These are phyloP conservation scores for Epichloe brachyelytri DNA, from an alignment of 2,329 filamentous ascomycete species.

Conservation along the genomic window DNA sequence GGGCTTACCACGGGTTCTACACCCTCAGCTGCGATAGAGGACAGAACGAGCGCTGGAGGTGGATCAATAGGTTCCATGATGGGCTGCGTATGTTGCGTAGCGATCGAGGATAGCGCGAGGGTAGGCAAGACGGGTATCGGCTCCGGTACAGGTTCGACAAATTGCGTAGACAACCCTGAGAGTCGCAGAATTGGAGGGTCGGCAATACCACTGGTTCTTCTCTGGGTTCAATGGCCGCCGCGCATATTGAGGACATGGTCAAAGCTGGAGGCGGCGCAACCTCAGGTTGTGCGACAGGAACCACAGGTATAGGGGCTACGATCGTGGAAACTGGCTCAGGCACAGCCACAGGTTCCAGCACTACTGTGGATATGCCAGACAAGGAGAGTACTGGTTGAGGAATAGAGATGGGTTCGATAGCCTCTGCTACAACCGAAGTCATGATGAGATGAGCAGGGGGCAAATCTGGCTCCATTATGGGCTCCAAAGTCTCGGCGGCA, in stretches of 20 bases:
- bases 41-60: slow-evolving; percentile 22
- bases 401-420: slow-evolving; percentile 12
- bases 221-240: slow-evolving; percentile 21
- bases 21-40: slow-evolving; percentile 22
- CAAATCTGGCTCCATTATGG: slow-evolving; percentile 13
- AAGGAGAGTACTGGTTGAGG: slow-evolving; percentile 9
- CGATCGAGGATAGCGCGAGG: slow-evolving; percentile 19
- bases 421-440: slow-evolving; percentile 19
- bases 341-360: slow-evolving; percentile 15
- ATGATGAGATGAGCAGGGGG: slow-evolving; percentile 14
- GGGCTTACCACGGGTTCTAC: slow-evolving; percentile 22
- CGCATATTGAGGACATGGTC: slow-evolving; percentile 18
- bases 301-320: slow-evolving; percentile 1
- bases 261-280: slow-evolving; percentile 10
- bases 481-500: slow-evolving; percentile 21
- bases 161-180: slow-evolving; percentile 22
- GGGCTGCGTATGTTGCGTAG: slow-evolving; percentile 18
- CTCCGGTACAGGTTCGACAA: slow-evolving; percentile 24
- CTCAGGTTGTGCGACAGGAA: neutral
- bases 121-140: slow-evolving; percentile 11
- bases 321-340: slow-evolving; percentile 7
- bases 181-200: slow-evolving; percentile 17
- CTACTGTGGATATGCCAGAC: slow-evolving; percentile 14
- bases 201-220: slow-evolving; percentile 15
- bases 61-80: slow-evolving; percentile 10